These are phyloP conservation scores for Novymonas esmeraldas DNA, from an alignment of 208 protist species.

Conservation along the genomic window DNA sequence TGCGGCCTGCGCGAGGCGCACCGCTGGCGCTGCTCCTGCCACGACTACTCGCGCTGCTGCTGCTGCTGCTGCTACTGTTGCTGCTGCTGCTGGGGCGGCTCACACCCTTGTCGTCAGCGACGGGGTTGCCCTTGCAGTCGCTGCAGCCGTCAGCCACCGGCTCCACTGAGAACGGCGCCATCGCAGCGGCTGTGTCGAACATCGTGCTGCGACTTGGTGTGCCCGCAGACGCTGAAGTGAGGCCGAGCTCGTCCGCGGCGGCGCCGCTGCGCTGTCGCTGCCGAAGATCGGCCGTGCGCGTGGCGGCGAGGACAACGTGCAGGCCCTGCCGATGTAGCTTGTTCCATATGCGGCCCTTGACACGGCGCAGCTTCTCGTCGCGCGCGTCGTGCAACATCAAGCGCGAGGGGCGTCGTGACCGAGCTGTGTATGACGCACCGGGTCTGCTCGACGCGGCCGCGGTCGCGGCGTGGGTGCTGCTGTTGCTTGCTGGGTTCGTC, in stretches of 20 bases:
- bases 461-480: neutral
- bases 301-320: slow-evolving; percentile 46
- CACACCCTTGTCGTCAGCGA: neutral
- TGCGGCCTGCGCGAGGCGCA: neutral
- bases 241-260: slow-evolving; percentile 16
- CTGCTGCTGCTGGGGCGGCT: slow-evolving; percentile 10
- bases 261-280: slow-evolving; percentile 29
- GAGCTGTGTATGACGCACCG: neutral
- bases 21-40: neutral
- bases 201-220: slow-evolving; percentile 5
- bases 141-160: slow-evolving; percentile 9
- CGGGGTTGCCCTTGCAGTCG: slow-evolving; percentile 11
- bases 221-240: neutral
- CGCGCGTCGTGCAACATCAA: slow-evolving; percentile 18
- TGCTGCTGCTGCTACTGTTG: slow-evolving; percentile 11
- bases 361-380: slow-evolving; percentile 29
- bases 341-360: slow-evolving; percentile 39
- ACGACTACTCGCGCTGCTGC: slow-evolving; percentile 7
- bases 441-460: neutral
- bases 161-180: no score
- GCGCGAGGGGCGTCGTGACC: slow-evolving; percentile 2
- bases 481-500: neutral
- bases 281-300: slow-evolving; percentile 32
- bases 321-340: slow-evolving; percentile 37
- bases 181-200: neutral